Evolutionary conservation across 495 filamentous ascomycete species (phyloP).

Genomic region (Penicillium crystallinum): DNA sequence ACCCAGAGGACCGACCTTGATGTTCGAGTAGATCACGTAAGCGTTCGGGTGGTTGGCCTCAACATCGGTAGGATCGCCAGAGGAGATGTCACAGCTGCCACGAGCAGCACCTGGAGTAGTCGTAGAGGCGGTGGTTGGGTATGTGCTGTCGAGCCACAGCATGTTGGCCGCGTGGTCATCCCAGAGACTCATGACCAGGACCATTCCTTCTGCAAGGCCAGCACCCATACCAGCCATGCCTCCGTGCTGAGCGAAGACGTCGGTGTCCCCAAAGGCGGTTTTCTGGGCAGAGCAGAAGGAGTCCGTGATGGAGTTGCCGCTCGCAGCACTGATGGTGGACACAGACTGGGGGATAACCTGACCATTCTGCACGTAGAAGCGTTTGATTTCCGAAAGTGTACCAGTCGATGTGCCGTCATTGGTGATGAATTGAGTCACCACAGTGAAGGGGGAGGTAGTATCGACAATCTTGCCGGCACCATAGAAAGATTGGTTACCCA

Average conservation of each 20-base stretch:
- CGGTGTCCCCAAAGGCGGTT: constrained; percentile 52
- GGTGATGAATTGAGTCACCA: constrained; percentile 64
- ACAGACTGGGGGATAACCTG: constrained; percentile 54
- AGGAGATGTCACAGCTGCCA: constrained; percentile 60
- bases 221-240: constrained; percentile 54
- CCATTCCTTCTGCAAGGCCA: constrained; percentile 56
- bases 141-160: constrained; percentile 80
- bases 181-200: constrained; percentile 76
- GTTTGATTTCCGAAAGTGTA: constrained; percentile 55
- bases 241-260: constrained; percentile 55
- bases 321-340: constrained; percentile 47
- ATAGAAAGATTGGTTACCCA: constrained; percentile 59
- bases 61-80: constrained; percentile 58
- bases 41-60: constrained; percentile 49
- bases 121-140: constrained; percentile 53
- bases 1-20: constrained; percentile 62
- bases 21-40: constrained; percentile 63
- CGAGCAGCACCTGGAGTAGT: constrained; percentile 60
- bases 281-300: constrained; percentile 60
- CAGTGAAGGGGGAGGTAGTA: constrained; percentile 56
- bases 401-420: constrained; percentile 47
- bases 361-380: constrained; percentile 65
- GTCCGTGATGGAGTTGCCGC: constrained; percentile 51
- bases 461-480: constrained; percentile 54
- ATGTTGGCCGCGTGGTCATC: constrained; percentile 73